Percentiles rank a stretch among this genome's conserved stretches.
Conservation (phyloP, 176 grass and related monocot species). For the Phoenix roebelenii region DNA sequence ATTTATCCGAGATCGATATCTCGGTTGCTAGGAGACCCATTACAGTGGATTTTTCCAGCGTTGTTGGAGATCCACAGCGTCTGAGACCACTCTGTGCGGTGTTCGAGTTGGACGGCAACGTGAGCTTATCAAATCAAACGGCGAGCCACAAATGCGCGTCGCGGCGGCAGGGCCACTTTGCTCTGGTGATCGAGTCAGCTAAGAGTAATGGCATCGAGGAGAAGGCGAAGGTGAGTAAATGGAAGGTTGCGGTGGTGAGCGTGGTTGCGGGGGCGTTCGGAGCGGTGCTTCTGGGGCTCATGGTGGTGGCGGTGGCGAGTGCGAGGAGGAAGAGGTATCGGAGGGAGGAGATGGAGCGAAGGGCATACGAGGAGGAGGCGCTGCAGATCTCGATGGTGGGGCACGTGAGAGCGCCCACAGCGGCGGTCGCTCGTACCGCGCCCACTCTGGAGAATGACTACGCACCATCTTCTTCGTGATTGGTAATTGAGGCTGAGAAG, state of each 20-base stretch:
- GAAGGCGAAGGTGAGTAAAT: constrained; percentile 39
- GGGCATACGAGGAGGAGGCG: constrained; percentile 85
- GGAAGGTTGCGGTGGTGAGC: constrained; percentile 79
- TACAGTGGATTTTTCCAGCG: constrained; percentile 59
- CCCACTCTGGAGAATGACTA: constrained; percentile 56
- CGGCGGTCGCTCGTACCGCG: constrained; percentile 53
- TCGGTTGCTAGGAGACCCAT: constrained; percentile 42
- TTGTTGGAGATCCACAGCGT: constrained; percentile 23
- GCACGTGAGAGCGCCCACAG: constrained; percentile 75
- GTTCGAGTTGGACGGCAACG: constrained; percentile 42
- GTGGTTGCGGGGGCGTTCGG: constrained; percentile 48
- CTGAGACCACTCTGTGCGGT: constrained; percentile 49
- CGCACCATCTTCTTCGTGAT: constrained; percentile 6
- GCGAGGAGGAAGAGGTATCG: constrained; percentile 46
- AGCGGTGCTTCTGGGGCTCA: constrained; percentile 54
- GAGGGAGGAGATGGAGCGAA: constrained; percentile 70
- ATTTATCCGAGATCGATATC: constrained; percentile 28
- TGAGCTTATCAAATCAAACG: constrained; percentile 30
- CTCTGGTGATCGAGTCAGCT: constrained; percentile 32
- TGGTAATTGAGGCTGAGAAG: not conserved
- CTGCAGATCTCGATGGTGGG: constrained; percentile 88
- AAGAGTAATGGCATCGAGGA: constrained; percentile 4
- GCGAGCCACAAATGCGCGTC: constrained; percentile 39
- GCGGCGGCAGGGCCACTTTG: constrained; percentile 72
- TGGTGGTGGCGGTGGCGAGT: constrained; percentile 56